Evolutionary conservation across 371 early-diverging fungal genomes (phyloP), one percentile per base, ranked within the genome.

Genomic region (Batkoa obscura): DNA sequence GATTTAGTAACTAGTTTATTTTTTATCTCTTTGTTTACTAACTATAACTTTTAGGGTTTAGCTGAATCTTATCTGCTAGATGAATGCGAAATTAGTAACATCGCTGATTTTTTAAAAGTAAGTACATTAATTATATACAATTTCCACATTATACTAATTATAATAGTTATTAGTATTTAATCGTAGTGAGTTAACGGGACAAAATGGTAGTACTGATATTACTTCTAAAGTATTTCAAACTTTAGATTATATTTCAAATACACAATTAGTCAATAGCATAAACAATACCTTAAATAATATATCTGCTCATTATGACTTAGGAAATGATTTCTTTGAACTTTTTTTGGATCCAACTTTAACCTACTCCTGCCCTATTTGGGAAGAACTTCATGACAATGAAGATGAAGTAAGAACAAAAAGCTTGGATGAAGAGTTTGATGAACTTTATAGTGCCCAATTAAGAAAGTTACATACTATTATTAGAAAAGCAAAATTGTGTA

Each of bases 351-450:
- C 66, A 1, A 72, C 75, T 23, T 74, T 80, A 78, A 79, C 74
- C 13, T 83, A 83, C 68, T 79, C 79, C 15, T 80, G 79, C 48
- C 81, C 78, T n/a, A 65, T 78, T 31, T 80, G 76, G 74, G 61
- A 47, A 46, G 61, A 51, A 23, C 63, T 43, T 23, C 35, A 54
- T n/a, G 3, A 42, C 2, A 17, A 55, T 13, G 55, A 43, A 9
- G 13, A 15, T n/a, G 17, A 48, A 30, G 45, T 30, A 23, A 43
- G 15, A 13, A 9, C 57, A 12, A 43, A 32, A 32, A 23, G 45
- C 30, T 50, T 43, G 58, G 47, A 55, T 23, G 50, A 42, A 13
- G 53, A 50, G 31, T 32, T 63, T 6, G 53, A 59, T 23, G 64
- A 68, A 9, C 66, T 83, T 32, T 74, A 80, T 53, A 57, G 53